phyloP scores from a whole-genome alignment of 2,329 filamentous ascomycete species.

The Phaeophleospora eucalypticola region DNA sequence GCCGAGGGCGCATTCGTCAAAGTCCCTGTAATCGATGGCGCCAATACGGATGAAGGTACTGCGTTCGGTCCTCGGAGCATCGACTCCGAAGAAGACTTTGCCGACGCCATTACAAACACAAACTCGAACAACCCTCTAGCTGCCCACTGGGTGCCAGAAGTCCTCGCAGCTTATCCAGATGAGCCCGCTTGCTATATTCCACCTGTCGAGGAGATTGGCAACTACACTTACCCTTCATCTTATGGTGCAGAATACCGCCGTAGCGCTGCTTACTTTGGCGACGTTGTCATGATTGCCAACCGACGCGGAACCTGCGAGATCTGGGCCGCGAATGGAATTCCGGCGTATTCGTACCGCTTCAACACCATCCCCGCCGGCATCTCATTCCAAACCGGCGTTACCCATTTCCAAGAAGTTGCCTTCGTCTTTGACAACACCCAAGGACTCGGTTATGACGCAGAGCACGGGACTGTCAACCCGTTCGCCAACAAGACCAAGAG shows the following conservation, averaged over 20 bases:
- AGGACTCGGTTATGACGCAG: constrained; percentile 39
- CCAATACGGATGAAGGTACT: constrained; percentile 63
- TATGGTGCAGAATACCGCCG: constrained; percentile 52
- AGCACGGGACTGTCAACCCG: constrained; percentile 31
- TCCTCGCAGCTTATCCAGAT: constrained; percentile 53
- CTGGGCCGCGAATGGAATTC: constrained; percentile 46
- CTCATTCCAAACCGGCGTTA: constrained; percentile 41
- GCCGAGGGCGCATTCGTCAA: constrained; percentile 57
- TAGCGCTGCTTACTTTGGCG: constrained; percentile 52
- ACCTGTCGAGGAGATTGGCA: constrained; percentile 34
- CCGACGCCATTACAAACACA: constrained; percentile 36
- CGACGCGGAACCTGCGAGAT: constrained; percentile 51
- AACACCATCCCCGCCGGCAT: constrained; percentile 51
- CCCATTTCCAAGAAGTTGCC: constrained; percentile 51
- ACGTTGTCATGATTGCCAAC: constrained; percentile 53
- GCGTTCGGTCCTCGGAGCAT: constrained; percentile 52
- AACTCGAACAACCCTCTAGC: constrained; percentile 18
- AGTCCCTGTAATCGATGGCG: constrained; percentile 49
- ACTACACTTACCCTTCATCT: constrained; percentile 34
- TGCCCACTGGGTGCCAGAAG: constrained; percentile 30
- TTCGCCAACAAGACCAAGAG: constrained; percentile 34
- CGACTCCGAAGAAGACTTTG: constrained; percentile 53
- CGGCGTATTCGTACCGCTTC: constrained; percentile 61
- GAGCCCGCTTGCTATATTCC: constrained; percentile 49
- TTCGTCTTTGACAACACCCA: constrained; percentile 44